Base-by-base conservation (phyloP, 306 rosid genomes). In the Glycine soja region DNA sequence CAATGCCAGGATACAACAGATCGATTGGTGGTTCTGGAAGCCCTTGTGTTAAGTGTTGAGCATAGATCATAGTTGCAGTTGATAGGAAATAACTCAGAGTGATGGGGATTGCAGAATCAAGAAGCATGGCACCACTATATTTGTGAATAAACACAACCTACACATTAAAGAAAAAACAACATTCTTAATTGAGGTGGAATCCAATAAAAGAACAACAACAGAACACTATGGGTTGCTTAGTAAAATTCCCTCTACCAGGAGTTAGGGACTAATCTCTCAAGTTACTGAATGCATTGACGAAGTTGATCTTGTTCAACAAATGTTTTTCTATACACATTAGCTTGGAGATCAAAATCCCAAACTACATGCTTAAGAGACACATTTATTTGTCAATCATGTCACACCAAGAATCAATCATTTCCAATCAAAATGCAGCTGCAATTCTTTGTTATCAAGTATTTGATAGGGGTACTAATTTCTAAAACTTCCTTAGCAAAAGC, bases 101-200 rank as follows among this genome's bases (percentile, higher is more conserved):
- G 84, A 95, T 91, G n/a, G 36, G 43, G 18, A 90, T 66, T 61
- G 87, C 90, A 32, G 91, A 19, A 13, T 83, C 89, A 9, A 91
- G 76, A 24, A 46, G 3, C 95, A 90, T 85, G 2, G 53, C 42
- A n/a, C 97, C 93, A 84, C 97, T 92, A 43, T 86, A 95, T 76
- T 85, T 90, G 88, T 95, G 98, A 18, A 95, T 79, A 85, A 90
- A 90, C 14, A 85, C 78, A 75, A 89, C 97, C 97, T 94, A 40
- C 74, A 85, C 5, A 69, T n/a, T 0, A 80, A 13, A 40, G 38
- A 8, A 14, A 34, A 73, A 62, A 14, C 34, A 69, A 3, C 38
- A 65, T 5, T 45, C 43, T 74, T 53, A 50, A 65, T 10, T 75
- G 18, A 74, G 6, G 65, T 43, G 42, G 46, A 70, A 65, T 42